Percentiles rank a stretch among this genome's conserved stretches.
phyloP scores from a whole-genome alignment of 2,329 filamentous ascomycete genomes.

The Colletotrichum eremochloae region DNA sequence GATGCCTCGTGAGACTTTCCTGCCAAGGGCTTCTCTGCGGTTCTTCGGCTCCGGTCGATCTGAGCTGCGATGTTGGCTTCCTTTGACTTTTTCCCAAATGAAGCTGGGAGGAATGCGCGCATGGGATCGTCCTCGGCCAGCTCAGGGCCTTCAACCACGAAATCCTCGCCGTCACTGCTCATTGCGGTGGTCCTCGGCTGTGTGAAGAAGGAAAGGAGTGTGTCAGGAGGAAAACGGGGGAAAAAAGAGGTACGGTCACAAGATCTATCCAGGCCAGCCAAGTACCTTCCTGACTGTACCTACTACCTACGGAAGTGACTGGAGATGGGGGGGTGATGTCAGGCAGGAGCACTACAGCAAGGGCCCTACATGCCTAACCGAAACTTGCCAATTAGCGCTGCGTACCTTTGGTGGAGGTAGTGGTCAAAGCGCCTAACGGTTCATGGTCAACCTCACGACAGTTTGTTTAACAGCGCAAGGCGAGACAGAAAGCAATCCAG shows the following conservation, averaged over 20 bases:
- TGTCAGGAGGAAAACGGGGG: conserved; percentile 4
- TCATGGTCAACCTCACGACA: background rate
- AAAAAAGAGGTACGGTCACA: background rate
- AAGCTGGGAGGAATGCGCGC: conserved; percentile 81
- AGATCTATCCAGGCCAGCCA: background rate
- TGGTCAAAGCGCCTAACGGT: conserved; percentile 14
- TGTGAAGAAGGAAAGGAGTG: background rate
- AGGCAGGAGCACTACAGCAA: conserved; percentile 32
- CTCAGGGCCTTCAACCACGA: conserved; percentile 67
- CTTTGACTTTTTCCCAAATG: conserved; percentile 86
- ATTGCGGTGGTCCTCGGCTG: conserved; percentile 53
- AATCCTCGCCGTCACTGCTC: conserved; percentile 71
- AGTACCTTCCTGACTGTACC: background rate
- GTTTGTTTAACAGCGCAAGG: too few species aligned
- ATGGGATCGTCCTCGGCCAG: conserved; percentile 76
- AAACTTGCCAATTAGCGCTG: conserved; percentile 21
- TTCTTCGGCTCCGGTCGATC: conserved; percentile 82
- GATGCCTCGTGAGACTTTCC: conserved; percentile 48
- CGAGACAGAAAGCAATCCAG: background rate
- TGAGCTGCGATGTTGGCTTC: conserved; percentile 82
- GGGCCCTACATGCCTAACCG: conserved; percentile 29
- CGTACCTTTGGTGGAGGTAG: background rate
- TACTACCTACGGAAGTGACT: background rate
- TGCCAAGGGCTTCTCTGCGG: conserved; percentile 54
- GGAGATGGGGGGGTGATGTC: conserved; percentile 39